phyloP scores from a whole-genome alignment of 148 eudicot species.

The Fallopia convolvulus region DNA sequence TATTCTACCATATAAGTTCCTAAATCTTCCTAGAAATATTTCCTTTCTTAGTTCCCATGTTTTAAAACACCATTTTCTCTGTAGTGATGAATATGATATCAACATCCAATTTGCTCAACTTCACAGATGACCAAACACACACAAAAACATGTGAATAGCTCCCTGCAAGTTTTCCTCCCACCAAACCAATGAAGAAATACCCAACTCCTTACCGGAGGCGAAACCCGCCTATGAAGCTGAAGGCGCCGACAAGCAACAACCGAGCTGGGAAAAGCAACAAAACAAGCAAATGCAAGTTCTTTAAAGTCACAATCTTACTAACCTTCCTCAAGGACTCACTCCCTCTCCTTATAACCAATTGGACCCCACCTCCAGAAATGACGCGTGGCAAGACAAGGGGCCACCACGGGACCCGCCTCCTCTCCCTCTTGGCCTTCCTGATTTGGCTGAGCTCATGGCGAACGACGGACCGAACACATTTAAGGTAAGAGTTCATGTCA shows the following conservation, averaged over 20 bases:
- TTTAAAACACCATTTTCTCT: background rate
- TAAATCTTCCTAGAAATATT: background rate
- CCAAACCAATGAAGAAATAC: background rate
- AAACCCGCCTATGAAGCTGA: background rate
- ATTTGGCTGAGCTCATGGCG: constrained; percentile 56
- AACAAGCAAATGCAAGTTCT: constrained; percentile 73
- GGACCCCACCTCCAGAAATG: constrained; percentile 21
- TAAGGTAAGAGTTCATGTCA: constrained; percentile 73
- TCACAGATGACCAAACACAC: constrained; percentile 2
- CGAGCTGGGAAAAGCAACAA: constrained; percentile 62
- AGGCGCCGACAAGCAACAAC: constrained; percentile 29
- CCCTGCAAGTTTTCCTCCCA: background rate
- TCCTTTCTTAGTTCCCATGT: background rate
- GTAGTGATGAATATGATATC: background rate
- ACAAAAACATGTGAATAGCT: constrained; percentile 7
- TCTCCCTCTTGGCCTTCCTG: constrained; percentile 45
- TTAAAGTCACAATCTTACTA: constrained; percentile 62
- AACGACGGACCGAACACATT: constrained; percentile 48
- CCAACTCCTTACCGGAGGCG: background rate
- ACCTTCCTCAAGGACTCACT: constrained; percentile 58
- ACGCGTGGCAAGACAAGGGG: constrained; percentile 24
- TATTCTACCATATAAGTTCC: background rate
- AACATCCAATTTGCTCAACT: constrained; percentile 1
- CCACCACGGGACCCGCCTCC: constrained; percentile 64
- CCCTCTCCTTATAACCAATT: constrained; percentile 44